These are phyloP conservation scores for Xylariaceae sp. DNA, from an alignment of 2,329 filamentous ascomycete species.

Conservation along the genomic window DNA sequence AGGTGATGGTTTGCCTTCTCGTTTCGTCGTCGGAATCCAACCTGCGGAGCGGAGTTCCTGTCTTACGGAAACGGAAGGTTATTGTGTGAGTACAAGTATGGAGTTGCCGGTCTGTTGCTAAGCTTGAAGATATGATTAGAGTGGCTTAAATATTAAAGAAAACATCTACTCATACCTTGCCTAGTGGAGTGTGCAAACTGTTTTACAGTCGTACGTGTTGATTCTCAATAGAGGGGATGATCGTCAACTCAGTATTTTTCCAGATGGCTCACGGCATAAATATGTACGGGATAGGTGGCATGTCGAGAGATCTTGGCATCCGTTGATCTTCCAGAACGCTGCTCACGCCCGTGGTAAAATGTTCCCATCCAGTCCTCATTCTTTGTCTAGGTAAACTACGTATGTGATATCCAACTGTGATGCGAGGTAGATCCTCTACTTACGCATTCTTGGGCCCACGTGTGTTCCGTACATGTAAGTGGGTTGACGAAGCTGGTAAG, in stretches of 20 bases:
- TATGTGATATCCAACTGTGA: not conserved
- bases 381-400: not conserved
- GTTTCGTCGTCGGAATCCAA: slow-evolving; percentile 8
- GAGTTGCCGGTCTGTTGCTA: slow-evolving; percentile 8
- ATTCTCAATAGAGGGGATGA: not conserved
- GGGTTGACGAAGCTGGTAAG: not conserved
- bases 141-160: slow-evolving; percentile 6
- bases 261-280: too few relatives aligned
- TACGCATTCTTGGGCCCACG: too few relatives aligned
- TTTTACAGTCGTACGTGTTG: not conserved
- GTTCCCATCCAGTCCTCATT: too few relatives aligned
- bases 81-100: slow-evolving; percentile 4
- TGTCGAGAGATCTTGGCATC: too few relatives aligned
- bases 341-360: too few relatives aligned
- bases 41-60: slow-evolving; percentile 17
- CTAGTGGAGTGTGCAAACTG: not conserved
- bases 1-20: slow-evolving; percentile 3
- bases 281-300: too few relatives aligned
- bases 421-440: too few relatives aligned
- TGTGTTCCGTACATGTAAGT: not conserved
- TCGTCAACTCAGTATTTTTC: not conserved
- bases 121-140: slow-evolving; percentile 6
- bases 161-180: slow-evolving; percentile 1
- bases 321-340: too few relatives aligned
- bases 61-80: slow-evolving; percentile 19